Evolutionary conservation across 106 monocot species (phyloP), one percentile per base, ranked within the genome.

Genomic region (Dendrobium nobile): DNA sequence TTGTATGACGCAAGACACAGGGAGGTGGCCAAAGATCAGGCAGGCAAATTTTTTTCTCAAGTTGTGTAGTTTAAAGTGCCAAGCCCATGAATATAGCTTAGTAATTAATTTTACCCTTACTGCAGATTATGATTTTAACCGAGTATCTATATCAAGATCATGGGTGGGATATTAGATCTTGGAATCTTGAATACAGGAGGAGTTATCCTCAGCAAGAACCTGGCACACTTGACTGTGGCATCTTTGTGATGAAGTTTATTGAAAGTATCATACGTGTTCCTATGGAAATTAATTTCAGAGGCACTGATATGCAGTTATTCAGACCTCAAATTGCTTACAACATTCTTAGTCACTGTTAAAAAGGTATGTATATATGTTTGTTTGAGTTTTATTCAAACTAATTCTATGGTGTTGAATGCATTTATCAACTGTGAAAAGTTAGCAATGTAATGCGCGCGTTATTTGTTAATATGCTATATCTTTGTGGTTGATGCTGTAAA

Each of bases 241-340:
- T 74, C 43, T 74, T 74, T 74, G 74, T 74, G 43, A 74, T 74
- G 74, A 74, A 42, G 74, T 74, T 74, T n/a, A 74, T 74, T 7
- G 74, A 74, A 74, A 74, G 20, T 13, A 74, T 74, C n/a, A 31
- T 74, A 43, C 17, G 43, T 20, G 42, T 73, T 73, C 42, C 74
- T 8, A 74, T 37, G 74, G 19, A 7, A 31, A 74, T 74, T 28
- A 74, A 18, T 15, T 74, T 74, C 9, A 24, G 43, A 74, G 74
- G 43, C 5, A n/a, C 74, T 9, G 74, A 74, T 42, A 43, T 43
- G 41, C 41, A n/a, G 28, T 74, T 74, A 20, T 74, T 74, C 43
- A 43, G 74, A 19, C 42, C 74, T 74, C 41, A n/a, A 74, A 74
- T 74, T 74, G 74, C 74, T 43, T 74, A 74, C 43, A 4, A 74